These are phyloP conservation scores for Aspergillus sp. DNA, from an alignment of 2,329 filamentous ascomycete genomes.

Conservation along the genomic window DNA sequence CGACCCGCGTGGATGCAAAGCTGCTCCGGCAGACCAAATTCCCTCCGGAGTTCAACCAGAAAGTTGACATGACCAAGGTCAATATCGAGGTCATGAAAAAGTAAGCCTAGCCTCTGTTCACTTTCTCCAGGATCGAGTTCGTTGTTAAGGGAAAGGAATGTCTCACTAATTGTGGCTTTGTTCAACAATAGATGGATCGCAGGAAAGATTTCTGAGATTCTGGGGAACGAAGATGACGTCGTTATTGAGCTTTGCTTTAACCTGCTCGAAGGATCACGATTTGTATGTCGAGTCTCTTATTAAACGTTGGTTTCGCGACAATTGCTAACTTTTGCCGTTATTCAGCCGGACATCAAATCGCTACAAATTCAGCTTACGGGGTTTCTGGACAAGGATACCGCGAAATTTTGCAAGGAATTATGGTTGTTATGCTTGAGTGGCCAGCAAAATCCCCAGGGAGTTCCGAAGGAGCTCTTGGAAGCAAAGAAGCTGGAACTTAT, in stretches of 20 bases:
- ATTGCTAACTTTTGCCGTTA: constrained; percentile 10
- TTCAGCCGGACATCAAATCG: constrained; percentile 90
- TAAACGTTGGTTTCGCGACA: background rate
- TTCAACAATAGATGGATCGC: constrained; percentile 78
- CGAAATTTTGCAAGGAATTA: constrained; percentile 87
- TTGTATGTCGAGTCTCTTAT: constrained; percentile 60
- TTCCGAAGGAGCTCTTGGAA: constrained; percentile 91
- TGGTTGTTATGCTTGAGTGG: constrained; percentile 93
- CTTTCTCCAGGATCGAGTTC: constrained; percentile 24
- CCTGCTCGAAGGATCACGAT: constrained; percentile 72
- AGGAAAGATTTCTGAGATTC: constrained; percentile 80
- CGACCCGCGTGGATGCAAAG: constrained; percentile 84
- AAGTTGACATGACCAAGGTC: constrained; percentile 97
- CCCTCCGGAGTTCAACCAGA: constrained; percentile 87
- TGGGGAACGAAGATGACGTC: constrained; percentile 94
- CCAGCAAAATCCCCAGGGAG: constrained; percentile 83
- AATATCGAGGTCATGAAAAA: constrained; percentile 98
- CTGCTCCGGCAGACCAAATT: constrained; percentile 91
- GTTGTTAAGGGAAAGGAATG: constrained; percentile 5
- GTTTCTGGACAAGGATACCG: constrained; percentile 90
- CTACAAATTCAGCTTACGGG: constrained; percentile 93
- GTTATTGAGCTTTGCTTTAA: constrained; percentile 83
- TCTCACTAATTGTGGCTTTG: constrained; percentile 9
- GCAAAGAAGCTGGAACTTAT: constrained; percentile 95
- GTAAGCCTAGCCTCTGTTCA: constrained; percentile 53